Conservation (phyloP, 805 yeast genomes). For the Nakazawaea peltata region DNA sequence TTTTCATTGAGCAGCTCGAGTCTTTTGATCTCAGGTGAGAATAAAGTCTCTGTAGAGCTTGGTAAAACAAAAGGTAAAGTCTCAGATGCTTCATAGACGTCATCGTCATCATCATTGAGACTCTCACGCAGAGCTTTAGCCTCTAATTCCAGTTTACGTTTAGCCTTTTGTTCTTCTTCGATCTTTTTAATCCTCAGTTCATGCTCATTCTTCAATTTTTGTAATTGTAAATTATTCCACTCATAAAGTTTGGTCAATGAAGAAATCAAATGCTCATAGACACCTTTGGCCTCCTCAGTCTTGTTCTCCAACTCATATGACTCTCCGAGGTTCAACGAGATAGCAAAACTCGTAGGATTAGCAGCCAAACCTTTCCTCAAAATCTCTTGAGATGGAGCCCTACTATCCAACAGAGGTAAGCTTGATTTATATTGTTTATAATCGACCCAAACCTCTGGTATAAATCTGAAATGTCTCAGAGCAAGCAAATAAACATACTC, state of each 20-base stretch:
- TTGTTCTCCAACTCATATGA: conserved; percentile 53
- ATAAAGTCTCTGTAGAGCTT: background rate
- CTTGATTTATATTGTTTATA: conserved; percentile 29
- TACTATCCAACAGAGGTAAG: conserved; percentile 1
- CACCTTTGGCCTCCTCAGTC: conserved; percentile 37
- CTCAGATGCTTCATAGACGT: conserved; percentile 10
- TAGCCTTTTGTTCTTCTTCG: conserved; percentile 7
- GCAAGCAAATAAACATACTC: conserved; percentile 70
- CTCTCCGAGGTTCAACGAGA: conserved; percentile 64
- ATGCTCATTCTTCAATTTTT: conserved; percentile 15
- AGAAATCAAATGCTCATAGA: conserved; percentile 44
- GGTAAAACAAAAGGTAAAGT: conserved; percentile 9
- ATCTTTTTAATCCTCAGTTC: conserved; percentile 3
- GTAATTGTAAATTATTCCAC: conserved; percentile 15
- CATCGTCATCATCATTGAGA: conserved; percentile 5
- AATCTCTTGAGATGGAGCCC: conserved; percentile 20
- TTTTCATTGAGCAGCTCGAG: conserved; percentile 15
- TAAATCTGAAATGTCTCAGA: conserved; percentile 48
- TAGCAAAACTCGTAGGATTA: conserved; percentile 63
- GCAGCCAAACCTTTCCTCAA: conserved; percentile 47
- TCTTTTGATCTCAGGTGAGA: conserved; percentile 16
- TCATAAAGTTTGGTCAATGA: conserved; percentile 30
- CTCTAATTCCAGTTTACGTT: conserved; percentile 11
- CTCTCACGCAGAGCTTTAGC: background rate
- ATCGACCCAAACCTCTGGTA: conserved; percentile 74